Conservation (phyloP, 1,284 basidiomycete genomes). For the Ustilago crameri region DNA sequence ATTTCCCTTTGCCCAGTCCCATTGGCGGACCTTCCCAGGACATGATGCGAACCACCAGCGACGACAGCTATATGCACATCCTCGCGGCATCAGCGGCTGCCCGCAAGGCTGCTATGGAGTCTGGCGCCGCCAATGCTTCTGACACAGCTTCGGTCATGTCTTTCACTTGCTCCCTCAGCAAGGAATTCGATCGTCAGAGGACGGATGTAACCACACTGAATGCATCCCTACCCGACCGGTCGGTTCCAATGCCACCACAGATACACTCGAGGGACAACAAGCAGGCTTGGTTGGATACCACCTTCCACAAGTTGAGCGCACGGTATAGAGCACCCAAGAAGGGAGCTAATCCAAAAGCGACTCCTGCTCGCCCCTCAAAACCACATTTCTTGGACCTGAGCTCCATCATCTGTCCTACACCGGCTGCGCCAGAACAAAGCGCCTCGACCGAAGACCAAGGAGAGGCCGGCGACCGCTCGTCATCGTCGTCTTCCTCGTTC, state of each 20-base stretch:
- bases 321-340: conserved; percentile 30
- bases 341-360: conserved; percentile 5
- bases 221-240: conserved; percentile 13
- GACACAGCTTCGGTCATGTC: conserved; percentile 38
- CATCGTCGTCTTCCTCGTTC: conserved; percentile 30
- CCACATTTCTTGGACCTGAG: conserved; percentile 53
- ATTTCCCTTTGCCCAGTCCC: conserved; percentile 30
- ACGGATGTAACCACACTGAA: conserved; percentile 14
- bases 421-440: conserved; percentile 7
- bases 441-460: conserved; percentile 21
- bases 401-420: conserved; percentile 42
- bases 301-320: conserved; percentile 41
- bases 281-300: conserved; percentile 43
- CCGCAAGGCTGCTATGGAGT: conserved; percentile 22
- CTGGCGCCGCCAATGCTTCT: conserved; percentile 7
- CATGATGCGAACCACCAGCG: conserved; percentile 42
- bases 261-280: conserved; percentile 9
- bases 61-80: conserved; percentile 45
- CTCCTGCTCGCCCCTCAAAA: conserved; percentile 13
- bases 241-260: not conserved
- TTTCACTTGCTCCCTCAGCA: conserved; percentile 42
- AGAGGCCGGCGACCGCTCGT: conserved; percentile 30
- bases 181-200: conserved; percentile 44
- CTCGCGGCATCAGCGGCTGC: conserved; percentile 42
- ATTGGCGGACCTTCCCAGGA: conserved; percentile 16